Base-by-base conservation (phyloP, 2,329 filamentous ascomycete species). In the Pseudocercospora musae region DNA sequence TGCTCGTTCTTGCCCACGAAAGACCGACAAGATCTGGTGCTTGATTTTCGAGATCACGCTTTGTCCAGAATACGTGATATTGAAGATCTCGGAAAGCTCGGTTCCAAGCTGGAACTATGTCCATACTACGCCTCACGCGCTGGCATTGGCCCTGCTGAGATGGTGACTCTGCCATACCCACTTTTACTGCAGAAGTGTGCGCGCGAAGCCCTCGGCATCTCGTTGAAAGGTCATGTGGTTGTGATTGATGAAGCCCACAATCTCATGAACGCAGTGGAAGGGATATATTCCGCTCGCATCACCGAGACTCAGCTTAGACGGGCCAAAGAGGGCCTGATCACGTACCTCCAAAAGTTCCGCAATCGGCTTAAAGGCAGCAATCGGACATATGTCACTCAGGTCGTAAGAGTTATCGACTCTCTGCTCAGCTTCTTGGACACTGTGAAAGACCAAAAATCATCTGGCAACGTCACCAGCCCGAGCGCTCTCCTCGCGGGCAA, bases 231-330 rank as follows among this genome's bases (percentile, higher is more conserved):
- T 4, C 95, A 96, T 71, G 82, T 99, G 0, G 87, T 99, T n/a
- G 90, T 99, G 25, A 91, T 99, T 53, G 95, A 99, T 69, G 95
- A 99, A 79, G 95, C 95, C 0, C 95, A 99, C 74, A 99, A 99
- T 72, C 85, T 99, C 57, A 96, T 97, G 89, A 93, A 97, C 74
- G 92, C 94, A 0, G 91, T 99, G 50, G 86, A 91, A 15, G 89
- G 88, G 50, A 95, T 96, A 33, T 88, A 97, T 74, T 93, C 93
- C 0, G 86, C 91, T 0, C 86, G 90, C 37, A 83, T 98, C 20
- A 86, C 85, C 2, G 79, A 96, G 3, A 79, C 80, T 25, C 92
- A 97, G 65, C 79, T 98, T 18, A 85, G 85, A 55, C 83, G 84
- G 62, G 91, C 89, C 2, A 85, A 91, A 58, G 82, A 83, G 54